Conservation (phyloP, 352 stramenopile genomes). For the Globisporangium ultimum region DNA sequence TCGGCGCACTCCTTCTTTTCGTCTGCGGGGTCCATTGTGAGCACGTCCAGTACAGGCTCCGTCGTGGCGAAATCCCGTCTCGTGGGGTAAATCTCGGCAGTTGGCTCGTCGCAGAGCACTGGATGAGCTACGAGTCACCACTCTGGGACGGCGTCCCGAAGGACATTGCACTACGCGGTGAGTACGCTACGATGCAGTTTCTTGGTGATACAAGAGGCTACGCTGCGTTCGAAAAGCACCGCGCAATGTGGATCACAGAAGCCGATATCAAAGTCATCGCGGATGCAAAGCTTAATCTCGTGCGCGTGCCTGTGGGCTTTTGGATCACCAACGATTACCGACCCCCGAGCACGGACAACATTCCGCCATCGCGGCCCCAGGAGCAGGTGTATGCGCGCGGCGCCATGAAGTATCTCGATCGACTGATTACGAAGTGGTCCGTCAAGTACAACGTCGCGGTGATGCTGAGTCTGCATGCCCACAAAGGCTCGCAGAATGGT, state of each 20-base stretch:
- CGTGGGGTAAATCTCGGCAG: conserved; percentile 30
- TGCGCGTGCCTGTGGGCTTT: conserved; percentile 40
- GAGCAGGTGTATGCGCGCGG: conserved; percentile 14
- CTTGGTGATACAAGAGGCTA: conserved; percentile 19
- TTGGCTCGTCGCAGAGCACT: conserved; percentile 28
- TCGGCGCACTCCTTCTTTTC: too few relatives aligned
- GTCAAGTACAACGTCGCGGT: conserved; percentile 52
- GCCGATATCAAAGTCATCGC: conserved; percentile 21
- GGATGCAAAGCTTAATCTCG: conserved; percentile 31
- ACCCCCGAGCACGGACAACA: background rate
- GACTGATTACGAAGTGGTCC: conserved; percentile 46
- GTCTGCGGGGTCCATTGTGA: background rate
- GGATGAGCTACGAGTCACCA: conserved; percentile 18
- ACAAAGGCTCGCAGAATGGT: conserved; percentile 56
- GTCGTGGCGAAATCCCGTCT: conserved; percentile 13
- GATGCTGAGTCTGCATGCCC: conserved; percentile 49
- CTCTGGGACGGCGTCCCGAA: conserved; percentile 15
- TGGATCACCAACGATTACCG: conserved; percentile 34
- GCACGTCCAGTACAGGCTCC: conserved; percentile 27
- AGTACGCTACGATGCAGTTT: conserved; percentile 25
- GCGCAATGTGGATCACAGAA: conserved; percentile 24
- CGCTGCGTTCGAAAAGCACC: conserved; percentile 19
- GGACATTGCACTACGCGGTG: conserved; percentile 8
- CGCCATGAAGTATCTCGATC: conserved; percentile 47
- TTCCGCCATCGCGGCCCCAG: background rate